These are phyloP conservation scores for Lactarius evosmus DNA, from an alignment of 768 basidiomycete species.

Conservation along the genomic window DNA sequence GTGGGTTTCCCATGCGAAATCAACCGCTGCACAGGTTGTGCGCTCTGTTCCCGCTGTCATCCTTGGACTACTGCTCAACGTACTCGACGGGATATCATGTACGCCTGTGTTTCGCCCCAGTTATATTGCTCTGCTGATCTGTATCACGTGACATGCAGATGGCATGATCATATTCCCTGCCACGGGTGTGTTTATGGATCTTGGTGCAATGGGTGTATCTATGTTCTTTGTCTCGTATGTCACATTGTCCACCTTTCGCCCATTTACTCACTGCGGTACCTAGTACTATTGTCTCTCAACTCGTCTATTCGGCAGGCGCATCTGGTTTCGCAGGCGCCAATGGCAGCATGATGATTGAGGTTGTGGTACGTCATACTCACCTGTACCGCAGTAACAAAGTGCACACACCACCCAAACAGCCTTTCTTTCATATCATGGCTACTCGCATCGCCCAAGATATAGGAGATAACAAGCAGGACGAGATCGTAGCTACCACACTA, in stretches of 20 bases:
- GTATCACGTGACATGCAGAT: conserved; percentile 43
- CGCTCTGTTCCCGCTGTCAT: conserved; percentile 76
- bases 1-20: conserved; percentile 15
- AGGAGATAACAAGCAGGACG: conserved; percentile 62
- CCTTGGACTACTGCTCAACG: conserved; percentile 80
- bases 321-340: conserved; percentile 88
- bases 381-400: not conserved
- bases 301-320: conserved; percentile 82
- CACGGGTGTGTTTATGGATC: conserved; percentile 68
- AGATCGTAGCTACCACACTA: conserved; percentile 89
- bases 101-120: conserved; percentile 34
- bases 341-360: conserved; percentile 98
- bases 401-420: conserved; percentile 43
- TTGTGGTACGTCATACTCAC: conserved; percentile 54
- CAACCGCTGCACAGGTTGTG: conserved; percentile 25
- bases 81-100: conserved; percentile 93
- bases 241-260: not conserved
- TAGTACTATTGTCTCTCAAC: conserved; percentile 74
- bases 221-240: conserved; percentile 88
- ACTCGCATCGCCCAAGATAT: conserved; percentile 68
- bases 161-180: conserved; percentile 97
- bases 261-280: not conserved
- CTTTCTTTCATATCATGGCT: conserved; percentile 93
- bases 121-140: not conserved
- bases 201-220: conserved; percentile 88